These are phyloP conservation scores for Mortierella sp. DNA, from an alignment of 371 early-diverging fungal genomes.

Conservation along the genomic window DNA sequence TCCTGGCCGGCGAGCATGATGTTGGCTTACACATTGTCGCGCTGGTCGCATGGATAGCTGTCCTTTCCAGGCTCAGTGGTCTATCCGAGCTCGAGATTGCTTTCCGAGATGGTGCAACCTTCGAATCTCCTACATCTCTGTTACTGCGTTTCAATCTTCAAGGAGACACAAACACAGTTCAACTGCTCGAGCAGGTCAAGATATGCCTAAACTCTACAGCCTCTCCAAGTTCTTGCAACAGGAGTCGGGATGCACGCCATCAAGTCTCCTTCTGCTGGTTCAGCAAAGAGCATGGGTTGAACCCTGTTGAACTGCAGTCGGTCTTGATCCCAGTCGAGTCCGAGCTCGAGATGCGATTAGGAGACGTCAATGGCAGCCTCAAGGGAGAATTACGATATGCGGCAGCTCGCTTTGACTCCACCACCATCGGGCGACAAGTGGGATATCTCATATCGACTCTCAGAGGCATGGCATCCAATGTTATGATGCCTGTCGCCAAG, in stretches of 20 bases:
- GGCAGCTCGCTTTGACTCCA: constrained; percentile 10
- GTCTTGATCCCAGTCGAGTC: neutral
- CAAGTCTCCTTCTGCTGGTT: constrained; percentile 2
- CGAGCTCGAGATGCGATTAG: constrained; percentile 9
- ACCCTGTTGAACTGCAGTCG: neutral
- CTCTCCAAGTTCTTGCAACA: neutral
- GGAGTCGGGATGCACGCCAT: neutral
- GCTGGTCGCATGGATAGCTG: constrained; percentile 1
- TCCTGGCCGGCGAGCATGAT: neutral
- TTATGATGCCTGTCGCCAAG: constrained; percentile 5
- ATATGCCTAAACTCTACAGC: neutral
- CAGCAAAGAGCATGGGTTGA: constrained; percentile 2
- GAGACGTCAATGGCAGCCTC: constrained; percentile 1
- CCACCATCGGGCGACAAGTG: constrained; percentile 10
- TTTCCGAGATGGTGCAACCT: constrained; percentile 2
- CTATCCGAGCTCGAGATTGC: constrained; percentile 4
- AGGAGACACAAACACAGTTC: constrained; percentile 1
- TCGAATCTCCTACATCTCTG: neutral
- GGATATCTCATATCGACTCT: constrained; percentile 5
- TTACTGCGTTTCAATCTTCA: neutral
- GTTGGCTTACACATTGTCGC: neutral
- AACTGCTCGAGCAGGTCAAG: constrained; percentile 7
- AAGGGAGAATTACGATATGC: constrained; percentile 3
- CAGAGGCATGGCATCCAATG: constrained; percentile 3
- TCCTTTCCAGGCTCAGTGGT: constrained; percentile 8